phyloP scores from a whole-genome alignment of 352 stramenopile species.

The Globisporangium takayamanum region DNA sequence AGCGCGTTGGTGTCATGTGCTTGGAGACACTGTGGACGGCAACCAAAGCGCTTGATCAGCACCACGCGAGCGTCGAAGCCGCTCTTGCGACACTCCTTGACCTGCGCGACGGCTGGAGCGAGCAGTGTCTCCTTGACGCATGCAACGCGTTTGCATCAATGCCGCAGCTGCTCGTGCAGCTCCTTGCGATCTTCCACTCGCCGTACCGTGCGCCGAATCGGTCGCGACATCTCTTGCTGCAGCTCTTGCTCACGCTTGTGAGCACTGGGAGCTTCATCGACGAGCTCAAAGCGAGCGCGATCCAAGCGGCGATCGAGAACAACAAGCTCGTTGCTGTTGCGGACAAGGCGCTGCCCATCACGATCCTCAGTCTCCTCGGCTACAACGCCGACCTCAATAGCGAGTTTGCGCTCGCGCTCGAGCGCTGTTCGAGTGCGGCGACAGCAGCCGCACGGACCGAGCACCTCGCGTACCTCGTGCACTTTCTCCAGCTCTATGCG shows the following conservation, averaged over 20 bases:
- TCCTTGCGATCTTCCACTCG: constrained; percentile 35
- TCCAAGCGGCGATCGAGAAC: constrained; percentile 50
- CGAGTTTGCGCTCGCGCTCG: constrained; percentile 44
- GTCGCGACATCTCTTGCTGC: constrained; percentile 36
- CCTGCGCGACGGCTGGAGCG: constrained; percentile 12
- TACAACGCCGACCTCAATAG: constrained; percentile 67
- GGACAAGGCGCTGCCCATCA: constrained; percentile 52
- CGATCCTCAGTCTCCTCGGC: constrained; percentile 56
- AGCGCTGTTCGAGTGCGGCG: constrained; percentile 26
- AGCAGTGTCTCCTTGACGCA: constrained; percentile 7
- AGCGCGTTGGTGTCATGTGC: constrained; percentile 1
- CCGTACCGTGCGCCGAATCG: constrained; percentile 14
- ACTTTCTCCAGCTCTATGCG: constrained; percentile 61
- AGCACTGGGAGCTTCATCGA: constrained; percentile 43
- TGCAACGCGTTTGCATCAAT: constrained; percentile 6
- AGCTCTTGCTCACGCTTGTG: constrained; percentile 48
- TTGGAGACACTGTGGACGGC: constrained; percentile 7
- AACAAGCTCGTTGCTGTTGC: constrained; percentile 40
- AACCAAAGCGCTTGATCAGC: not conserved
- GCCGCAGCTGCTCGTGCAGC: constrained; percentile 21
- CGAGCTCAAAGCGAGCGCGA: constrained; percentile 42
- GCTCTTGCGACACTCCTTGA: constrained; percentile 9
- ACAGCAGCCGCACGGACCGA: constrained; percentile 22
- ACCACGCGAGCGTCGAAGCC: constrained; percentile 5
- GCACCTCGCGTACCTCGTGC: constrained; percentile 41